phyloP scores from a whole-genome alignment of 2,329 filamentous ascomycete species.

The Sphaerulina musiva region DNA sequence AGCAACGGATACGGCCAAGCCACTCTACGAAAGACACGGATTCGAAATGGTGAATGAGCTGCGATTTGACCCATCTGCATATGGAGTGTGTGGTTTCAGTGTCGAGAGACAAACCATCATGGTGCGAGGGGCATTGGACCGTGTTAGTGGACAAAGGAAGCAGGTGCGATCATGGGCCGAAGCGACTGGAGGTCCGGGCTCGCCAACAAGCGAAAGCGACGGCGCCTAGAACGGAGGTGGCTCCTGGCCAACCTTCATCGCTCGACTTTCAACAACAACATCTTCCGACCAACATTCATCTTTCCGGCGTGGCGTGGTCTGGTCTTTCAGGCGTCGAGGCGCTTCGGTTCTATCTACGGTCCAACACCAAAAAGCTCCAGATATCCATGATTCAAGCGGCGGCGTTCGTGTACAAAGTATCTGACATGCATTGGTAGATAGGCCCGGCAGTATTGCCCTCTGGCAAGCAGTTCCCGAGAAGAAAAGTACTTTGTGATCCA shows the following conservation, averaged over 20 bases:
- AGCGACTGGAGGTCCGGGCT: constrained; percentile 10
- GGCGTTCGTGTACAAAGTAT: background rate
- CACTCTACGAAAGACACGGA: constrained; percentile 32
- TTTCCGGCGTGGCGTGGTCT: no score
- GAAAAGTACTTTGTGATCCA: background rate
- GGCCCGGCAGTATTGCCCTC: background rate
- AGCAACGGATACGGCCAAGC: constrained; percentile 33
- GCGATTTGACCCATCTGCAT: constrained; percentile 29
- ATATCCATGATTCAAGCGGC: background rate
- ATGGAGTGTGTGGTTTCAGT: constrained; percentile 24
- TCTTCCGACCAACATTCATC: no score
- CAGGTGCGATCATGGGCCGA: constrained; percentile 20
- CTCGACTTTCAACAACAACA: background rate
- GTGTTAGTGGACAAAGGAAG: constrained; percentile 13
- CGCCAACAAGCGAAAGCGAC: constrained; percentile 2
- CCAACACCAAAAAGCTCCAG: background rate
- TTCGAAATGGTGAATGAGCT: constrained; percentile 29
- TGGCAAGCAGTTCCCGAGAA: background rate
- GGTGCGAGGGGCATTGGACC: constrained; percentile 26
- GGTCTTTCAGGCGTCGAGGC: background rate
- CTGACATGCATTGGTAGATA: background rate
- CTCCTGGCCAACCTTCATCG: background rate
- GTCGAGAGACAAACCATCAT: constrained; percentile 32
- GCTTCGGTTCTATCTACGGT: background rate
- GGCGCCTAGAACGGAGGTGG: background rate